Conservation (phyloP, 139 green algal genomes). For the Chlamydomonas sp. region DNA sequence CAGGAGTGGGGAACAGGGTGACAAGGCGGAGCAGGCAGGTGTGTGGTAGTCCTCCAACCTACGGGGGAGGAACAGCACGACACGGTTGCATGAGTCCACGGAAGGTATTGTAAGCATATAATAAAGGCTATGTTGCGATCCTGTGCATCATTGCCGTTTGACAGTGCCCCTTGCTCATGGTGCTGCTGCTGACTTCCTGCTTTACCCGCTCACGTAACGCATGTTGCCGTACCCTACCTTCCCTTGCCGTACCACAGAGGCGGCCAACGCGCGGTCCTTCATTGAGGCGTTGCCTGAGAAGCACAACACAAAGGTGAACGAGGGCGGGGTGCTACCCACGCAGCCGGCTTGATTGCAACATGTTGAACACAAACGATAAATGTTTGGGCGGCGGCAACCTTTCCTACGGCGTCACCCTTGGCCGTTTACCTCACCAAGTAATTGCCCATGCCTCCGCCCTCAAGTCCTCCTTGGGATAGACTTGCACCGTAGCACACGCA, state of each 20-base stretch:
- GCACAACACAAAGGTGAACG: constrained; percentile 47
- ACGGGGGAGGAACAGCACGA: background rate
- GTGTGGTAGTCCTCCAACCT: no score
- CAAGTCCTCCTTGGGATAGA: background rate
- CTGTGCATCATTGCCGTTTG: no score
- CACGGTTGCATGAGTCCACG: background rate
- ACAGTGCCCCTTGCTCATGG: background rate
- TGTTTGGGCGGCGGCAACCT: no score
- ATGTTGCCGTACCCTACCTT: no score
- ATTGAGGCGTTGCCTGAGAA: constrained; percentile 76
- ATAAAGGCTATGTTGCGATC: no score
- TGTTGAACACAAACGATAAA: no score
- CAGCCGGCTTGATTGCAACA: background rate
- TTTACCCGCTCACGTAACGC: no score
- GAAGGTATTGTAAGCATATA: background rate
- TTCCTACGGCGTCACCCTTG: no score
- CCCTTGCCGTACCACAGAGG: background rate
- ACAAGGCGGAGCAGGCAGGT: no score
- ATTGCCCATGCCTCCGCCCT: background rate
- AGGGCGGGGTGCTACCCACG: background rate
- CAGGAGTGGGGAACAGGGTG: no score
- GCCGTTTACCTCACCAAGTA: no score
- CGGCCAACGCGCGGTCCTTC: constrained; percentile 86
- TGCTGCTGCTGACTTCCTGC: background rate
- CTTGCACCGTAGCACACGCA: no score